Percentiles rank a stretch among this genome's conserved stretches.
phyloP scores from a whole-genome alignment of 345 rosid species.

The Hypericum androsaemum region DNA sequence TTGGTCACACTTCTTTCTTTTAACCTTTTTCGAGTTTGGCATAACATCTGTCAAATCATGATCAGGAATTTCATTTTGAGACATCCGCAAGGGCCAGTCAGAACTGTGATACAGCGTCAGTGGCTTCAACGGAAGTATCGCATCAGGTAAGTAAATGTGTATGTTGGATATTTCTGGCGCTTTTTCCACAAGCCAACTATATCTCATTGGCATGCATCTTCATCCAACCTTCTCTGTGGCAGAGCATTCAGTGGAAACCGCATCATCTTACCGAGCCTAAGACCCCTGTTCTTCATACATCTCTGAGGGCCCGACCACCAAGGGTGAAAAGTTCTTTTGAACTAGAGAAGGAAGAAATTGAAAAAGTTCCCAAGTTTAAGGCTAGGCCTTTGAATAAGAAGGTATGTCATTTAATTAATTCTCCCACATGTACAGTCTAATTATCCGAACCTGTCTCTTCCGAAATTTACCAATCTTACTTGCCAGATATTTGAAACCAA shows the following conservation, averaged over 20 bases:
- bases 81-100: constrained; percentile 74
- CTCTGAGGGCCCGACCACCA: constrained; percentile 81
- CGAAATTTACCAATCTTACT: neutral
- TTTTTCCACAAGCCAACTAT: neutral
- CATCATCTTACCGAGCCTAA: constrained; percentile 62
- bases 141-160: constrained; percentile 39
- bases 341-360: constrained; percentile 80
- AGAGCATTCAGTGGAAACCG: constrained; percentile 52
- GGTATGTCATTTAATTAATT: constrained; percentile 26
- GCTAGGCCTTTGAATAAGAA: constrained; percentile 92
- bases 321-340: constrained; percentile 67
- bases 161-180: neutral
- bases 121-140: constrained; percentile 63
- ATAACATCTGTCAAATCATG: no score
- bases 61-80: constrained; percentile 81
- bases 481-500: constrained; percentile 86
- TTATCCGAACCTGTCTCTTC: no score
- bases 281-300: constrained; percentile 72
- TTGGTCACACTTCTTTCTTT: neutral
- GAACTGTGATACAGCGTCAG: constrained; percentile 70
- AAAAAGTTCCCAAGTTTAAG: constrained; percentile 84
- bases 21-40: neutral
- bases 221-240: constrained; percentile 6
- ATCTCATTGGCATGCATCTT: constrained; percentile 6
- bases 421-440: no score